Evolutionary conservation across 768 basidiomycete species (phyloP), one percentile per base, ranked within the genome.

Genomic region (Rhizopogon rudus): DNA sequence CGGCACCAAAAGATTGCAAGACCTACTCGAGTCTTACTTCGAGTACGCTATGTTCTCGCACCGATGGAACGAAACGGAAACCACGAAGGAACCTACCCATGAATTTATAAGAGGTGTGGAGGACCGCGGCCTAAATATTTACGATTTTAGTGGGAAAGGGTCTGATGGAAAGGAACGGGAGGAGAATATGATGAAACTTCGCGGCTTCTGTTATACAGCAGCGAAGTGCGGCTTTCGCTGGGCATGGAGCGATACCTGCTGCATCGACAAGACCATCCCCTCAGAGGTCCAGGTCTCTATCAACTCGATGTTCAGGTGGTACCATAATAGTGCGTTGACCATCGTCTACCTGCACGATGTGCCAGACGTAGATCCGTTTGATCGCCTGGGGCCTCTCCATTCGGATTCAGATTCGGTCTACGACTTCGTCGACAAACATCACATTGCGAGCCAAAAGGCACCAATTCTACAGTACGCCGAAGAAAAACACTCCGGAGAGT

Each of bases 221-320:
- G 66, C 66, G 0, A 67, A 68, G 39, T 67, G 66, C 29, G 66
- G 66, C 2, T 67, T 51, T 49, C 66, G 66, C 7, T 33, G 31
- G 31, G 31, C 31, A 33, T 33, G 31, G 31, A 33, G 31, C 10
- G 31, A 33, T 33, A 33, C 31, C 8, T 33, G 31, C 31, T 33
- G 31, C 31, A 33, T 33, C 31, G 10, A 33, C 31, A 33, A 33
- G 31, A 10, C 7, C 7, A 8, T 10, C 31, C 31, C 31, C 10
- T 33, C 31, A 33, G 31, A 33, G 31, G 57, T 43, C 28, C 61
- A 64, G 9, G 64, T 67, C 46, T 67, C 66, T 28, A 61, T 67
- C 52, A 67, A 67, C 40, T 62, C 44, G 56, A 67, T 67, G 65
- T 67, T 65, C 40, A 49, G 55, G 3, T 67, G 66, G 65, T 67